Evolutionary conservation across 768 basidiomycete genomes (phyloP).

Genomic region (Boletus vinaceobasis): DNA sequence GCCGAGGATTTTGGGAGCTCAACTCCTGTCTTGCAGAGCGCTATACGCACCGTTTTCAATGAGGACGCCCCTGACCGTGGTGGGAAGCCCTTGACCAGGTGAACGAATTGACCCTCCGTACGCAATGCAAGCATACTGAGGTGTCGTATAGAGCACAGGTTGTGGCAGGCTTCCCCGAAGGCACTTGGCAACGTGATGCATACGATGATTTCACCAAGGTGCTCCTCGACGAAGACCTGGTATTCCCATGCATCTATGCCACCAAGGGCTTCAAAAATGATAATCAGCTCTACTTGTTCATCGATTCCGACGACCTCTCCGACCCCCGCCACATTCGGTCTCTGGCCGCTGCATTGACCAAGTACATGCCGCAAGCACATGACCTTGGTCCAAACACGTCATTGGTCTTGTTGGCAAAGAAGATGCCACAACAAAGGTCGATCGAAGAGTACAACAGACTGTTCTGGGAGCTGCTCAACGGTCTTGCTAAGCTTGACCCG

Average conservation of each 20-base stretch:
- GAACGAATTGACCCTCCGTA: too few species aligned
- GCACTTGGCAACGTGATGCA: conserved; percentile 16
- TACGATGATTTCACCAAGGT: conserved; percentile 21
- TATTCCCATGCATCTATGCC: conserved; percentile 23
- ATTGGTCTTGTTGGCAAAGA: conserved; percentile 17
- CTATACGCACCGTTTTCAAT: not conserved
- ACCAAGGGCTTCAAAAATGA: conserved; percentile 24
- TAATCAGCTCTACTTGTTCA: conserved; percentile 19
- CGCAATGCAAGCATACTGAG: not conserved
- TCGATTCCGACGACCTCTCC: conserved; percentile 23
- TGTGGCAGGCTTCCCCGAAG: conserved; percentile 3
- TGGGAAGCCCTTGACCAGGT: conserved; percentile 19
- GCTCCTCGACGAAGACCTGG: conserved; percentile 18
- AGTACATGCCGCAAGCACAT: conserved; percentile 15
- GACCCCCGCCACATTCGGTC: conserved; percentile 18
- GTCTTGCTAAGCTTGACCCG: conserved; percentile 15
- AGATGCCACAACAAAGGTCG: conserved; percentile 5
- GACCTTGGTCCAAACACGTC: conserved; percentile 21
- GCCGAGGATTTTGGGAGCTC: not conserved
- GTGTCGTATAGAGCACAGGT: conserved; percentile 14
- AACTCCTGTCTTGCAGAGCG: not conserved
- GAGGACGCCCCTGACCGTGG: not conserved
- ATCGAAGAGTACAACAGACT: conserved; percentile 18
- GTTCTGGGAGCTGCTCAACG: conserved; percentile 22
- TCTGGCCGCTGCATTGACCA: conserved; percentile 12